phyloP scores from a whole-genome alignment of 2,329 filamentous ascomycete species.

The Trichoderma sp. region DNA sequence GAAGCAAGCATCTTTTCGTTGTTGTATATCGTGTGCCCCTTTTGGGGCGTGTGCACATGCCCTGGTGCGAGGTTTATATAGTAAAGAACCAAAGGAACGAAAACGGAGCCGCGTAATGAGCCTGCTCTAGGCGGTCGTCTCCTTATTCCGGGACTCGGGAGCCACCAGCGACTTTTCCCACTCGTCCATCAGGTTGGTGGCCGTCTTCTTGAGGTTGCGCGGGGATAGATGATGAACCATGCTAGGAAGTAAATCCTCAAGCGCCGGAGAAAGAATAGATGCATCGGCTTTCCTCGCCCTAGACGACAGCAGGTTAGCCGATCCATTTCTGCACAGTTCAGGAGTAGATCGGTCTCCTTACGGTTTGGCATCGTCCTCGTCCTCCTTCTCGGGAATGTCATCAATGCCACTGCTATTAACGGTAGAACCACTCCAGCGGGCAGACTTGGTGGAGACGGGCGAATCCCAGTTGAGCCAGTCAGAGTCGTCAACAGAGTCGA shows the following conservation, averaged over 20 bases:
- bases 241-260: constrained; percentile 66
- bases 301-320: background rate
- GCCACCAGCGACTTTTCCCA: constrained; percentile 69
- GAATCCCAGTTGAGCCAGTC: constrained; percentile 69
- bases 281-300: constrained; percentile 33
- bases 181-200: constrained; percentile 84
- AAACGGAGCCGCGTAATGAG: constrained; percentile 1
- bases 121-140: constrained; percentile 38
- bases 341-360: constrained; percentile 43
- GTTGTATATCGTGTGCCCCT: background rate
- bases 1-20: background rate
- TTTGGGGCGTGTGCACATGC: constrained; percentile 1
- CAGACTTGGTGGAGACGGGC: constrained; percentile 56
- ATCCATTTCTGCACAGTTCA: constrained; percentile 12
- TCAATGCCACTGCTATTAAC: constrained; percentile 47
- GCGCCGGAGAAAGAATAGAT: constrained; percentile 45
- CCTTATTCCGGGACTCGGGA: constrained; percentile 39
- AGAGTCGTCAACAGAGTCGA: constrained; percentile 61
- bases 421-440: constrained; percentile 66
- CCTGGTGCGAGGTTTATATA: background rate
- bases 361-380: constrained; percentile 52
- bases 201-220: constrained; percentile 76
- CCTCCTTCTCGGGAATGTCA: constrained; percentile 53
- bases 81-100: background rate
- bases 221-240: constrained; percentile 72